Conservation (phyloP, 2,329 filamentous ascomycete species). For the Acrocalymma vagum region DNA sequence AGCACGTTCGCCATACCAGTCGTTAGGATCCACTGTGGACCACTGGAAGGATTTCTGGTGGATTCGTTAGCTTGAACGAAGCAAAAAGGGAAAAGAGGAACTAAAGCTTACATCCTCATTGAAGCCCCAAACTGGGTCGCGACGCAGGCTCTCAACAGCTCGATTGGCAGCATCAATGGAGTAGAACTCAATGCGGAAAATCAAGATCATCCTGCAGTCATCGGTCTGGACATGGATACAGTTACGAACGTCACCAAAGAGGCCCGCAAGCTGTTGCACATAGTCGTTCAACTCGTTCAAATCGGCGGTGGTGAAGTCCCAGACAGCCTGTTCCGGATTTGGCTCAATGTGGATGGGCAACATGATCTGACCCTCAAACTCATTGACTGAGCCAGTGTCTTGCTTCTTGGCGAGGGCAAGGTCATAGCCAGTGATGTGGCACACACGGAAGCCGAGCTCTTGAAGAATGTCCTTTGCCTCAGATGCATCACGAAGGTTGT, state of each 20-base stretch:
- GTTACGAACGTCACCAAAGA: conserved; percentile 28
- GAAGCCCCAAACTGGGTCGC: conserved; percentile 18
- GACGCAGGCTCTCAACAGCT: conserved; percentile 25
- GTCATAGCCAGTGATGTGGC: conserved; percentile 31
- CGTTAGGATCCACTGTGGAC: conserved; percentile 18
- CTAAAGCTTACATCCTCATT: conserved; percentile 21
- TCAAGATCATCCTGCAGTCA: conserved; percentile 20
- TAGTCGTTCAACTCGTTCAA: conserved; percentile 18
- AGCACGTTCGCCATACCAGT: conserved; percentile 29
- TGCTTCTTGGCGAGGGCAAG: conserved; percentile 35
- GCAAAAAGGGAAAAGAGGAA: conserved; percentile 2
- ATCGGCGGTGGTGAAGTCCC: conserved; percentile 23
- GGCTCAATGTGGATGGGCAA: conserved; percentile 24
- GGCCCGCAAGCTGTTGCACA: conserved; percentile 19
- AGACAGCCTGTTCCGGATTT: conserved; percentile 17
- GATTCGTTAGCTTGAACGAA: conserved; percentile 20
- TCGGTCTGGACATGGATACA: conserved; percentile 27
- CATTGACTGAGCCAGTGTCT: conserved; percentile 30
- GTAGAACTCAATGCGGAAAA: conserved; percentile 42
- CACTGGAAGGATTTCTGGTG: conserved; percentile 32
- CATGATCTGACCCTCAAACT: conserved; percentile 44
- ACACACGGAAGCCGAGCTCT: conserved; percentile 25
- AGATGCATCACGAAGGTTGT: conserved; percentile 47
- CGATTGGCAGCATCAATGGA: conserved; percentile 38
- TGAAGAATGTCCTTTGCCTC: conserved; percentile 33